phyloP scores from a whole-genome alignment of 306 rosid genomes.

The Cucurbita ficifolia region DNA sequence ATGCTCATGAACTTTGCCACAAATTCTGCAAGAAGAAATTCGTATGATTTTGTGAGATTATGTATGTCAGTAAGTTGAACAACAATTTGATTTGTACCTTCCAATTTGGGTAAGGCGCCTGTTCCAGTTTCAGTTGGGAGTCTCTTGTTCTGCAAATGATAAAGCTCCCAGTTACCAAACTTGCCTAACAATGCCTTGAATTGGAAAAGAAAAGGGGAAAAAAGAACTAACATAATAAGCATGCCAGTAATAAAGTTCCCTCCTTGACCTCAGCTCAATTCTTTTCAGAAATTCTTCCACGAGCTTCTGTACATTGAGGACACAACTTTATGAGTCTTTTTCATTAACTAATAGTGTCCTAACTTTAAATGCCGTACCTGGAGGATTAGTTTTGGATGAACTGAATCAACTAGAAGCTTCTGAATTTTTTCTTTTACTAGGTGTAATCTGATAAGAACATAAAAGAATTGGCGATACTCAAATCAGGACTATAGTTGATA shows the following conservation, averaged over 20 bases:
- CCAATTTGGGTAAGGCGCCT: conserved; percentile 65
- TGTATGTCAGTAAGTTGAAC: neutral
- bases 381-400: conserved; percentile 68
- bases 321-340: neutral
- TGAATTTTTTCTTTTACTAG: conserved; percentile 50
- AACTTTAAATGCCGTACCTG: conserved; percentile 29
- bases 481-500: neutral
- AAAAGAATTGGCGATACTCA: neutral
- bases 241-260: conserved; percentile 82
- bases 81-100: conserved; percentile 30
- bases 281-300: conserved; percentile 58
- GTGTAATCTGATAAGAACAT: conserved; percentile 26
- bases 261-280: conserved; percentile 32
- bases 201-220: neutral
- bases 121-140: conserved; percentile 54
- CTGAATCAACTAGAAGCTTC: conserved; percentile 67
- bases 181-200: neutral
- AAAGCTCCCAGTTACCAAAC: conserved; percentile 6
- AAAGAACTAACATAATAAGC: conserved; percentile 60
- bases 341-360: neutral
- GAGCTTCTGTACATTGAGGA: conserved; percentile 49
- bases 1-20: conserved; percentile 82
- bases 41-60: neutral
- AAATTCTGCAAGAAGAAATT: conserved; percentile 49
- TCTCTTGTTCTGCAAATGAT: conserved; percentile 45